Conservation (phyloP, 495 filamentous ascomycete genomes). For the Podospora sp. region DNA sequence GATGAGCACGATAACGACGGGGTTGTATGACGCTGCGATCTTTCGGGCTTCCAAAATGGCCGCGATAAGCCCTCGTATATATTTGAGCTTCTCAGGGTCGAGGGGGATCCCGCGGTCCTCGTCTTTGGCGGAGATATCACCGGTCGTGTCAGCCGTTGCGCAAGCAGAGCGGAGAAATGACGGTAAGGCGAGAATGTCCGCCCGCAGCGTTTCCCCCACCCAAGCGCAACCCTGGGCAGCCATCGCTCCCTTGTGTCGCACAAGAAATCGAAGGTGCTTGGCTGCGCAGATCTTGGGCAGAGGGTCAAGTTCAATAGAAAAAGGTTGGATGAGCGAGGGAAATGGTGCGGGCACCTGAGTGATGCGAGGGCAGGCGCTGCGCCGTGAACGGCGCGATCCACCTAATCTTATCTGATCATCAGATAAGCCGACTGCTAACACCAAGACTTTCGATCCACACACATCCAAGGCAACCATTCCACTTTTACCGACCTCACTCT, state of each 20-base stretch:
- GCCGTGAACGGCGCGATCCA: constrained; percentile 1
- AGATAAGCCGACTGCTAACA: background rate
- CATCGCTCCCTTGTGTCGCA: background rate
- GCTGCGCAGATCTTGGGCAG: background rate
- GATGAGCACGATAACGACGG: constrained; percentile 37
- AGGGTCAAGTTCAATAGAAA: background rate
- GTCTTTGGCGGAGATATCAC: background rate
- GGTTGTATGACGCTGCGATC: constrained; percentile 41
- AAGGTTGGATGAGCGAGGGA: background rate
- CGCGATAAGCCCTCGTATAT: constrained; percentile 36
- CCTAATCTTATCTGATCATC: constrained; percentile 15
- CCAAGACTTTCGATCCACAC: background rate
- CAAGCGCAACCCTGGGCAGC: background rate
- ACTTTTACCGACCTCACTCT: background rate
- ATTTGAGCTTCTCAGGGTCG: constrained; percentile 38
- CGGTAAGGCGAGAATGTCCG: background rate
- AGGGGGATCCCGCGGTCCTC: constrained; percentile 2
- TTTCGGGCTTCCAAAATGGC: constrained; percentile 37
- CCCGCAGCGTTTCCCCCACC: background rate
- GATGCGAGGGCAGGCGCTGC: background rate
- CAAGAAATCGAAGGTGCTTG: background rate
- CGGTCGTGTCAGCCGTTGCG: background rate
- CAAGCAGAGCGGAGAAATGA: background rate
- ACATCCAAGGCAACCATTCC: background rate
- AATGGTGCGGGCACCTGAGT: background rate